Base-by-base conservation (phyloP, 1,284 basidiomycete species). In the Ustilago vetiveriae region DNA sequence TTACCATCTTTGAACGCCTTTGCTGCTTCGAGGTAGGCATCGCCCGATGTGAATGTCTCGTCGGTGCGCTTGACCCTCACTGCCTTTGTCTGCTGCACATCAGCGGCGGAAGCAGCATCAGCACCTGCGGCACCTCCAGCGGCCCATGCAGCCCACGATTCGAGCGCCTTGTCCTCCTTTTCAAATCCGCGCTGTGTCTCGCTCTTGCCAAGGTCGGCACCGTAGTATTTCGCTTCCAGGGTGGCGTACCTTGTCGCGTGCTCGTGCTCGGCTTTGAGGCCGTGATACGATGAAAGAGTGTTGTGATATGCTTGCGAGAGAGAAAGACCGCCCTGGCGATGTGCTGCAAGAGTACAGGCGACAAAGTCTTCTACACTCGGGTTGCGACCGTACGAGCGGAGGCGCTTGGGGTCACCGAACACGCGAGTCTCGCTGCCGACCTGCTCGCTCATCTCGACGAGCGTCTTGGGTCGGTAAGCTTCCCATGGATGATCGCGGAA, bases 401-500 rank as follows among this genome's bases (percentile, higher is more conserved):
- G 57, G 47, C 78, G 75, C 0, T 90, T 92, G 26, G 81, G 80
- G 24, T 86, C 85, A 70, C 89, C 87, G 45, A 86, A 84, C 22
- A 85, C 83, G 69, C 86, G 85, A 45, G 90, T 85, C 14, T 83
- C 82, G 30, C 83, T 86, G 38, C 85, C 85, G 5, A 77, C 60
- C 32, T 84, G 76, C 22, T 78, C 79, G 55, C 75, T 75, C 29
- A 81, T 78, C 84, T 98, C 95, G 1, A 91, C 88, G 45, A 98
- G 83, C 11, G 87, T 89, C 14, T 86, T 85, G 2, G 92, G 89
- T 36, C 94, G 86, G 82, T 94, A 90, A 1, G 92, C 90, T 84
- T 98, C 94, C 82, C 97, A 98, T 3, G 95, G 94, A 81, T 97
- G 94, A 84, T 98, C 95, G 49, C 86, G 86, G 85, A 94, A 98